These are phyloP conservation scores for Tuber calosporum DNA, from an alignment of 495 filamentous ascomycete species.

Conservation along the genomic window DNA sequence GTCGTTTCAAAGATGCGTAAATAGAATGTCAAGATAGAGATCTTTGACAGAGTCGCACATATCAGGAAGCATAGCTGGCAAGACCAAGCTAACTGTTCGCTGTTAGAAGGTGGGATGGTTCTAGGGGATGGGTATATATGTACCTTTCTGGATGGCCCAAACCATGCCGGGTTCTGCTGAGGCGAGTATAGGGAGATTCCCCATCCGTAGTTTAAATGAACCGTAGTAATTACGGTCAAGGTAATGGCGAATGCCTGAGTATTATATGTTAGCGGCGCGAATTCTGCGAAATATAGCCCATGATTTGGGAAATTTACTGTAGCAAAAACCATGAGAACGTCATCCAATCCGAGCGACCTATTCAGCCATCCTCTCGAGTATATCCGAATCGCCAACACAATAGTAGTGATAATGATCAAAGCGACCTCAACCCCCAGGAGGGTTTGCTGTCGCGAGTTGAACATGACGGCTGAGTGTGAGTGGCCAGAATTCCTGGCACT, in stretches of 20 bases:
- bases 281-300: neutral
- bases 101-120: neutral
- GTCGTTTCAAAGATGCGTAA: neutral
- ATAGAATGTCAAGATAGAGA: neutral
- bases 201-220: neutral
- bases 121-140: neutral
- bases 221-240: neutral
- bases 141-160: conserved; percentile 2
- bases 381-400: conserved; percentile 24
- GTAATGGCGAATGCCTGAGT: neutral
- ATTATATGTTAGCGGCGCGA: neutral
- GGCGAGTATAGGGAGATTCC: neutral
- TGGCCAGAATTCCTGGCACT: neutral
- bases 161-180: neutral
- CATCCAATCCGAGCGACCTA: conserved; percentile 4
- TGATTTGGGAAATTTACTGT: neutral
- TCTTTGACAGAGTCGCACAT: neutral
- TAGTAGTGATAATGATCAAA: conserved; percentile 26
- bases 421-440: conserved; percentile 2
- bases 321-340: neutral
- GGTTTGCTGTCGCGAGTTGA: neutral
- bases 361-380: conserved; percentile 33
- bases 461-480: neutral
- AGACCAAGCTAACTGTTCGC: neutral
- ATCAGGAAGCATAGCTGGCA: neutral